These are phyloP conservation scores for Meripilus lineatus DNA, from an alignment of 1,284 basidiomycete species.

Conservation along the genomic window DNA sequence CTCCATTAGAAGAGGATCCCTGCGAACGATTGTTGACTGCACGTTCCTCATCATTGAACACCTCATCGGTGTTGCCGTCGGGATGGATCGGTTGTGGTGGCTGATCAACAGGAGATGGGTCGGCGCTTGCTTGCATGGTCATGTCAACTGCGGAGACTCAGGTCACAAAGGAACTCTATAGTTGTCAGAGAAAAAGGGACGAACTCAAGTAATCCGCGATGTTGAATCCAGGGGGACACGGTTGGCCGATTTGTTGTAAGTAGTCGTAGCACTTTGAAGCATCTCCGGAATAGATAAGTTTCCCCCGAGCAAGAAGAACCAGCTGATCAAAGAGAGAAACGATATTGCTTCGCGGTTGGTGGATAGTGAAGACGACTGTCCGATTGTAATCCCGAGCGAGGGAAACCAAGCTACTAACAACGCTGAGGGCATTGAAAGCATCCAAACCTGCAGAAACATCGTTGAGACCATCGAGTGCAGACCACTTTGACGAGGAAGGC, in stretches of 20 bases:
- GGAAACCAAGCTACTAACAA: constrained; percentile 83
- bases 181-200: constrained; percentile 26
- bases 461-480: constrained; percentile 93
- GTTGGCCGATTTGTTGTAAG: constrained; percentile 73
- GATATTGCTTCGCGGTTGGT: constrained; percentile 98
- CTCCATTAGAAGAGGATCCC: constrained; percentile 24
- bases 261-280: constrained; percentile 74
- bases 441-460: constrained; percentile 85
- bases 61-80: constrained; percentile 30
- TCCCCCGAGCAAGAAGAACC: constrained; percentile 80
- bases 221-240: constrained; percentile 95
- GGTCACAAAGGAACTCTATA: constrained; percentile 4
- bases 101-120: constrained; percentile 36
- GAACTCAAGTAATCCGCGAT: constrained; percentile 91
- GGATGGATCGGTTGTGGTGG: constrained; percentile 32
- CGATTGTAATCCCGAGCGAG: constrained; percentile 88
- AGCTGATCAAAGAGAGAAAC: constrained; percentile 94
- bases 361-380: constrained; percentile 97
- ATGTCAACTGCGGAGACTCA: constrained; percentile 59
- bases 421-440: constrained; percentile 93
- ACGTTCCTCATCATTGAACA: constrained; percentile 62
- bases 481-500: constrained; percentile 61
- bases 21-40: constrained; percentile 19
- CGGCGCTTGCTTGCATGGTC: constrained; percentile 71
- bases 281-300: constrained; percentile 80